phyloP scores from a whole-genome alignment of 2,329 filamentous ascomycete species.

The Helotiales sp. region DNA sequence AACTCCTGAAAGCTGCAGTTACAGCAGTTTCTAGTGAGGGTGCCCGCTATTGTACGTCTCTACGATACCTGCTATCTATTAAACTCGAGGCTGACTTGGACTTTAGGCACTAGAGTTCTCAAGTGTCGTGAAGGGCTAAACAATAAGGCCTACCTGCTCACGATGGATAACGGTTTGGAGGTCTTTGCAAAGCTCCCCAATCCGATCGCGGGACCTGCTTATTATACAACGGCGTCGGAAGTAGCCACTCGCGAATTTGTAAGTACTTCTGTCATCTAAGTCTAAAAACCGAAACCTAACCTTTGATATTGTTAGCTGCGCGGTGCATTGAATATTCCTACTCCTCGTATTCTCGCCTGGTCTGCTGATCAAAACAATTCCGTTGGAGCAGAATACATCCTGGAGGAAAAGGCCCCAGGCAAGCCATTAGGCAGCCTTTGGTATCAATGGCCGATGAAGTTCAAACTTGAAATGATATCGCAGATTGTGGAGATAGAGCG shows the following conservation, averaged over 20 bases:
- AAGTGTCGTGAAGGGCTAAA: constrained; percentile 40
- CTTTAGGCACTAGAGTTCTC: constrained; percentile 26
- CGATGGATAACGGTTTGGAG: constrained; percentile 32
- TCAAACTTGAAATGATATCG: constrained; percentile 35
- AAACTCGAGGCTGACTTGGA: background rate
- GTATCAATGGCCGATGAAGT: constrained; percentile 29
- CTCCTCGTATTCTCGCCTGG: constrained; percentile 24
- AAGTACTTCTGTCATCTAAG: background rate
- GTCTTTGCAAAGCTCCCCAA: constrained; percentile 30
- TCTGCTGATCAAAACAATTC: constrained; percentile 25
- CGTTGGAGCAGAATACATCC: constrained; percentile 39
- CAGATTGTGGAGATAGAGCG: constrained; percentile 38
- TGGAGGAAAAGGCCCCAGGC: constrained; percentile 39
- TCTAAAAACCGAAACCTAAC: background rate
- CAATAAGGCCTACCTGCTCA: constrained; percentile 39
- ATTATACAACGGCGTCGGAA: constrained; percentile 27
- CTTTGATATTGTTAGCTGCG: constrained; percentile 17
- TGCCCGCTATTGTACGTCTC: constrained; percentile 31
- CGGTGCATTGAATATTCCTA: constrained; percentile 23
- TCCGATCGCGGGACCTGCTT: constrained; percentile 21
- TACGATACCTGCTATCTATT: background rate
- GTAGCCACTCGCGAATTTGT: constrained; percentile 31
- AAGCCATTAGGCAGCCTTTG: constrained; percentile 33
- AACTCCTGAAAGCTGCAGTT: constrained; percentile 34
- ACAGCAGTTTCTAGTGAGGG: constrained; percentile 29